These are phyloP conservation scores for Clarkia xantiana DNA, from an alignment of 345 rosid species.

Conservation along the genomic window DNA sequence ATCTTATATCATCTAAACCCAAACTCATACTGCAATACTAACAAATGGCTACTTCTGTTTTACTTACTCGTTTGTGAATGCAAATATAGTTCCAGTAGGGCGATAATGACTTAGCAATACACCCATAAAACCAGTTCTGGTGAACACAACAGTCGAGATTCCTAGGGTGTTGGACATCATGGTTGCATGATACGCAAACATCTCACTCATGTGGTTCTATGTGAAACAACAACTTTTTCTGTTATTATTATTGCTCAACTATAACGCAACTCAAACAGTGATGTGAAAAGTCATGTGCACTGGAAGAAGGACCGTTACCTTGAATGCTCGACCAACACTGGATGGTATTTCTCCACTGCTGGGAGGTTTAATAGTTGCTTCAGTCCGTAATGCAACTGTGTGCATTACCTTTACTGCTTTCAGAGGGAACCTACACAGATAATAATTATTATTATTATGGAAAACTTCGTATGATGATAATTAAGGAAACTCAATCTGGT, in stretches of 20 bases:
- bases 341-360: slow-evolving; percentile 52
- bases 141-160: slow-evolving; percentile 90
- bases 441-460: slow-evolving; percentile 9
- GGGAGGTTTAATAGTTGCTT: slow-evolving; percentile 53
- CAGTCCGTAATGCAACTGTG: slow-evolving; percentile 82
- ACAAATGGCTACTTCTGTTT: neutral
- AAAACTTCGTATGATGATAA: neutral
- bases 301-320: slow-evolving; percentile 21
- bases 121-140: slow-evolving; percentile 95
- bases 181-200: slow-evolving; percentile 99
- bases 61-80: slow-evolving; percentile 84
- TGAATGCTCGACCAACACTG: slow-evolving; percentile 83
- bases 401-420: slow-evolving; percentile 99
- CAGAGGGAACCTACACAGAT: slow-evolving; percentile 61
- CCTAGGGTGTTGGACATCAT: slow-evolving; percentile 99
- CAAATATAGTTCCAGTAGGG: slow-evolving; percentile 87
- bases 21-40: neutral
- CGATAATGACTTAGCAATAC: slow-evolving; percentile 88
- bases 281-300: neutral
- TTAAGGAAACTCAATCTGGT: neutral
- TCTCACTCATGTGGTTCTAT: slow-evolving; percentile 95
- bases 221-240: slow-evolving; percentile 10
- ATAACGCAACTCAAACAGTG: neutral
- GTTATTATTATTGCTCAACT: slow-evolving; percentile 7
- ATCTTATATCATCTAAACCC: no score